A percentile compares a stretch with the other conserved stretches of the same genome.
These are phyloP conservation scores for Xerocomus tenax DNA, from an alignment of 1,284 basidiomycete genomes.

Conservation along the genomic window DNA sequence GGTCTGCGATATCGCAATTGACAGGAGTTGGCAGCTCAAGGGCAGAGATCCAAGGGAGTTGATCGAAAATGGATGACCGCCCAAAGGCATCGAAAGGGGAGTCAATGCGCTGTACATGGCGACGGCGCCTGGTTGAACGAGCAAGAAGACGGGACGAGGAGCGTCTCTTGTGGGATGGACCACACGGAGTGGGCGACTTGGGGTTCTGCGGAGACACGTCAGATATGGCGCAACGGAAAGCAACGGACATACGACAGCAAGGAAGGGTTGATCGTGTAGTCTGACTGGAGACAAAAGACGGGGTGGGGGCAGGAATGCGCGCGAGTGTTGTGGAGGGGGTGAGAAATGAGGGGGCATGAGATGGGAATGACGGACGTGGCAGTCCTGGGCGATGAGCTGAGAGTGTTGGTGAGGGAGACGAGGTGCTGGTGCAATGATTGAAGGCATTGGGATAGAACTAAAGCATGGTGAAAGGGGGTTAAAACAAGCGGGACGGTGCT, in stretches of 20 bases:
- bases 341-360: slow-evolving; percentile 3
- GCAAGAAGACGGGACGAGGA: slow-evolving; percentile 17
- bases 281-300: slow-evolving; percentile 30
- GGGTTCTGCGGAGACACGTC: slow-evolving; percentile 26
- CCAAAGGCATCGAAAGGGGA: slow-evolving; percentile 26
- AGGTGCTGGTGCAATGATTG: slow-evolving; percentile 28
- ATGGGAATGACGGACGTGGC: slow-evolving; percentile 5
- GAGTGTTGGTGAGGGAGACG: slow-evolving; percentile 19
- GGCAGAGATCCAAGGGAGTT: slow-evolving; percentile 53
- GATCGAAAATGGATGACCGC: slow-evolving; percentile 41
- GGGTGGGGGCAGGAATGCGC: slow-evolving; percentile 17
- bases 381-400: slow-evolving; percentile 11
- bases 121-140: slow-evolving; percentile 32
- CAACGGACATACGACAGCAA: slow-evolving; percentile 20
- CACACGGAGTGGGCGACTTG: slow-evolving; percentile 35
- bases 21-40: slow-evolving; percentile 39
- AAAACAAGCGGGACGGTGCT: slow-evolving; percentile 19
- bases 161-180: slow-evolving; percentile 28
- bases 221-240: background rate
- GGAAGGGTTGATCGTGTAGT: slow-evolving; percentile 21
- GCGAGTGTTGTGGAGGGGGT: slow-evolving; percentile 15
- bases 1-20: slow-evolving; percentile 49
- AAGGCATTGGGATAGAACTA: slow-evolving; percentile 27
- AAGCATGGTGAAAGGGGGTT: slow-evolving; percentile 23
- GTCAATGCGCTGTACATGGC: slow-evolving; percentile 30